Evolutionary conservation across 2,329 filamentous ascomycete species (phyloP).

Genomic region (Bertia moriformis): DNA sequence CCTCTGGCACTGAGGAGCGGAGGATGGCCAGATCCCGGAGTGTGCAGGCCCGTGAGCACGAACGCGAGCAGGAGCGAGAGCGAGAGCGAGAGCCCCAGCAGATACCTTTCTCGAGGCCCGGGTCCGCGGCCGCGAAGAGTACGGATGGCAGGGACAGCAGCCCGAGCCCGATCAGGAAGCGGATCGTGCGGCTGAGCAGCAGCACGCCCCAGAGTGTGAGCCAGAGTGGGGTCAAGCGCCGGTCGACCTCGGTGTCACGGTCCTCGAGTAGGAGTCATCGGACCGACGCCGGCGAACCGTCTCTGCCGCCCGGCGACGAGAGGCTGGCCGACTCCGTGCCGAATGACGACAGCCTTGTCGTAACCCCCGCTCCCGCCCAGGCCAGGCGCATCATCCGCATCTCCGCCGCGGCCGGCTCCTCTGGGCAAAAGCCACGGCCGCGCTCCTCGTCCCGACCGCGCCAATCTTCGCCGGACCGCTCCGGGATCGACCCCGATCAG

Average conservation of each 20-base stretch:
- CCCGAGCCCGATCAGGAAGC: conserved; percentile 37
- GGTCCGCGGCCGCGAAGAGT: conserved; percentile 21
- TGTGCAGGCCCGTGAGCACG: conserved; percentile 32
- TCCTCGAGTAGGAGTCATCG: no score
- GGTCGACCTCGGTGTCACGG: conserved; percentile 34
- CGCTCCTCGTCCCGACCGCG: neutral
- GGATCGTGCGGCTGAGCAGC: conserved; percentile 42
- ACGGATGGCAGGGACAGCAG: conserved; percentile 32
- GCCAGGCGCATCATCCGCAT: neutral
- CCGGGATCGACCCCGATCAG: neutral
- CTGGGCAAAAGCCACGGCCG: neutral
- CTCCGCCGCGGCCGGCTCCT: no score
- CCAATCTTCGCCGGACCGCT: neutral
- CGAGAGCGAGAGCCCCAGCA: conserved; percentile 17
- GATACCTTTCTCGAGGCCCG: conserved; percentile 22
- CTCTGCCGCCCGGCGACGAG: conserved; percentile 25
- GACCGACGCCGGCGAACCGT: conserved; percentile 12
- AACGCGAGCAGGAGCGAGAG: conserved; percentile 17
- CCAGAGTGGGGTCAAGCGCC: conserved; percentile 26
- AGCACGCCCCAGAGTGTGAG: conserved; percentile 21
- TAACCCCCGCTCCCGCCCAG: neutral
- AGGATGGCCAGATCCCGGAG: conserved; percentile 15
- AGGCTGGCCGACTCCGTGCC: conserved; percentile 14
- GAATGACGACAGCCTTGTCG: no score
- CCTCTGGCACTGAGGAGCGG: conserved; percentile 7